Evolutionary conservation across 495 filamentous ascomycete genomes (phyloP).

Genomic region (Letharia lupina): DNA sequence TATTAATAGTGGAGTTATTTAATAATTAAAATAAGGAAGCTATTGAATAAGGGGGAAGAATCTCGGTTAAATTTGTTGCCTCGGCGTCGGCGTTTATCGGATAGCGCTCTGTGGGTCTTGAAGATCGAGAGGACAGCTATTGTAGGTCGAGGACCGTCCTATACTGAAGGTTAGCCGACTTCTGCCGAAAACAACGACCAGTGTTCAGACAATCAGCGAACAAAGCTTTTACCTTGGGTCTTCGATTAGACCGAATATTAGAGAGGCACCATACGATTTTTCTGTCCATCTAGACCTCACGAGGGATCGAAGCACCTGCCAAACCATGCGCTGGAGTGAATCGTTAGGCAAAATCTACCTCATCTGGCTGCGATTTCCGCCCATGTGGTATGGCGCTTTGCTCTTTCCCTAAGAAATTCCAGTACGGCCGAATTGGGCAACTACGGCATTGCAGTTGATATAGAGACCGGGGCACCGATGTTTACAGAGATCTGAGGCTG

Average conservation of each 20-base stretch:
- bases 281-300: not conserved
- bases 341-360: not conserved
- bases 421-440: not conserved
- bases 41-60: too few species aligned
- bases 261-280: not conserved
- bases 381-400: not conserved
- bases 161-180: not conserved
- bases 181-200: not conserved
- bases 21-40: too few species aligned
- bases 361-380: not conserved
- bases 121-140: too few species aligned
- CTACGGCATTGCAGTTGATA: not conserved
- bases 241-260: not conserved
- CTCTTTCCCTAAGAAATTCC: not conserved
- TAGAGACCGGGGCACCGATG: not conserved
- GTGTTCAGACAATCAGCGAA: not conserved
- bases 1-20: too few species aligned
- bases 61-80: too few species aligned
- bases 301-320: not conserved
- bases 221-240: not conserved
- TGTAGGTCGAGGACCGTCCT: not conserved
- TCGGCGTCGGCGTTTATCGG: too few species aligned
- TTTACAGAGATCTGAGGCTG: slow-evolving; percentile 3
- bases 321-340: not conserved
- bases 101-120: too few species aligned